Evolutionary conservation across 441 rosid species (phyloP), one percentile per base, ranked within the genome.

Genomic region (Eutrema salsugineum): DNA sequence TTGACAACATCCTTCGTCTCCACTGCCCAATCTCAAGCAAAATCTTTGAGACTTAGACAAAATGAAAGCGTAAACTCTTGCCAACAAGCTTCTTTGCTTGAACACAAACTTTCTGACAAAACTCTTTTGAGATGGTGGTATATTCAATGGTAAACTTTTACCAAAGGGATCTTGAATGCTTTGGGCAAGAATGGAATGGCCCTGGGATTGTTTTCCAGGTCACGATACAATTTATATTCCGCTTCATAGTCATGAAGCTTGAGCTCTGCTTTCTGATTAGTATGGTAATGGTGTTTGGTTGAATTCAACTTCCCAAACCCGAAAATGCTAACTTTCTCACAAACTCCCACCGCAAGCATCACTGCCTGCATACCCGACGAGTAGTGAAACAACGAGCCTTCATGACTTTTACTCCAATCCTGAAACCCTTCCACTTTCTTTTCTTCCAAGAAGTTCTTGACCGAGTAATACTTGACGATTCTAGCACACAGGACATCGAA

Each of bases 341-440:
- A 94, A 17, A 90, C 68, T 28, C 97, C 99, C 12, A 83, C 72
- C 0, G 97, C 87, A 17, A 94, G 82, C 94, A 88, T 85, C 40
- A 90, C 85, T 38, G 97, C 99, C 48, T 94, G 97, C 85, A 91
- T 83, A 43, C 97, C 99, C 1, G 99, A 94, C 0, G 97, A 91
- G 82, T 94, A 94, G 50, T 94, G 99, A 70, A 94, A 94, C 85
- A 86, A 51, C 3, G 86, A 67, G 3, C 93, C 97, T 53, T 89
- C 96, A 49, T 91, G 97, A 1, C 55, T 38, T 30, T 82, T 73
- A 15, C 78, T 81, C 99, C 97, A 94, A 38, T 83, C 89, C 9
- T 69, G 80, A 80, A 88, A 61, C 10, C 87, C 71, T 87, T 79
- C 64, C n/a, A 76, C 77, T 0, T 63, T 83, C 72, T 70, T 83